Percentiles rank a stretch among this genome's conserved stretches.
Evolutionary conservation across 345 rosid species (phyloP).

Genomic region (Geranium rotundifolium): DNA sequence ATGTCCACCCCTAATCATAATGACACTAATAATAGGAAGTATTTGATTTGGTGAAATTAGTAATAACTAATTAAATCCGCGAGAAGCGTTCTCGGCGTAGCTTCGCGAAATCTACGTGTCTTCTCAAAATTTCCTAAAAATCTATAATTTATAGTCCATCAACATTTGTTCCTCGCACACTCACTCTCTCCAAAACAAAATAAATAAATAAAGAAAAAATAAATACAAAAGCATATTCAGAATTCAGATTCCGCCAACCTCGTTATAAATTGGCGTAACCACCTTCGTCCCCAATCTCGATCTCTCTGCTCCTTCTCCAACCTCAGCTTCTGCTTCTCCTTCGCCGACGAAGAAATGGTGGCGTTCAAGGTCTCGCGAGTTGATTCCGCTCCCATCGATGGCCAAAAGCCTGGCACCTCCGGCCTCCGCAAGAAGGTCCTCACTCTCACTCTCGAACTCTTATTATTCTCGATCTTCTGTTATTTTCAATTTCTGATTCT

Average conservation of each 20-base stretch:
- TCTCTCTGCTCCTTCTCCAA: background rate
- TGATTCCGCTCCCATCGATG: slow-evolving; percentile 57
- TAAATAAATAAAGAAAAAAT: too few species aligned
- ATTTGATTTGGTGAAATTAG: too few species aligned
- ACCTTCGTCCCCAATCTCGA: background rate
- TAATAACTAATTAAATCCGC: too few species aligned
- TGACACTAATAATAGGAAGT: too few species aligned
- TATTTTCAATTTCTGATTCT: background rate
- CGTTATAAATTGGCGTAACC: background rate
- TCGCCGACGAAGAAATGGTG: slow-evolving; percentile 25
- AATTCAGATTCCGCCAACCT: background rate
- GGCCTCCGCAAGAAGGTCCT: slow-evolving; percentile 98
- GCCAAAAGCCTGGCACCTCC: slow-evolving; percentile 98
- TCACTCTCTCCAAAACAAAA: too few species aligned
- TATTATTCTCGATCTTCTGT: background rate
- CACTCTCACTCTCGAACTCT: background rate
- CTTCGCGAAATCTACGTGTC: too few species aligned
- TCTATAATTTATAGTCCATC: too few species aligned
- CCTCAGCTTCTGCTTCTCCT: background rate
- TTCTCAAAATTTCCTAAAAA: too few species aligned
- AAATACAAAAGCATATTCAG: too few species aligned
- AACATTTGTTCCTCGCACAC: too few species aligned
- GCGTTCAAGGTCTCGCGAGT: slow-evolving; percentile 52
- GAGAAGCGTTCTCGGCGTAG: too few species aligned
- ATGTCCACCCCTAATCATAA: too few species aligned